Percentiles rank a stretch among this genome's conserved stretches.
These are phyloP conservation scores for Trichoderma sp. DNA, from an alignment of 2,329 filamentous ascomycete species.

Conservation along the genomic window DNA sequence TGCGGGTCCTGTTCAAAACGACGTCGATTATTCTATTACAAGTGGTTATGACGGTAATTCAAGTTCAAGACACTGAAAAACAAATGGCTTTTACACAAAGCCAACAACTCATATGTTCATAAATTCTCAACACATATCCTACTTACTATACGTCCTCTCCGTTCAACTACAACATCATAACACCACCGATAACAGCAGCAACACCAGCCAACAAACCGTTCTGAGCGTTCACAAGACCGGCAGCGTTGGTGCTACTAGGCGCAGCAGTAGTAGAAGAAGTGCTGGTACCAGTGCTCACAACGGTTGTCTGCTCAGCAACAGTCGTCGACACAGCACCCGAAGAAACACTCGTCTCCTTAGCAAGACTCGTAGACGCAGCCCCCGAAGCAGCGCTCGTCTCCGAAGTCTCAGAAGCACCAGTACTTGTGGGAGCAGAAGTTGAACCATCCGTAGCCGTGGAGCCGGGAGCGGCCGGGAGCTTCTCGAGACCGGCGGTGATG, in stretches of 20 bases:
- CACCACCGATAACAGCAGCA: conserved; percentile 35
- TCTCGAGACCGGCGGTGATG: conserved; percentile 39
- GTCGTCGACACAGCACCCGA: conserved; percentile 16
- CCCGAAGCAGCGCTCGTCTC: neutral
- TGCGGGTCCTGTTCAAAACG: neutral
- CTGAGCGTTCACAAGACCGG: conserved; percentile 33
- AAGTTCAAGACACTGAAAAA: neutral
- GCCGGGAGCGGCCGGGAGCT: conserved; percentile 27
- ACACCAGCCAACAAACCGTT: conserved; percentile 37
- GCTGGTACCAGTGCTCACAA: neutral
- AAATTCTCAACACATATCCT: neutral
- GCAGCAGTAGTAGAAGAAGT: conserved; percentile 22
- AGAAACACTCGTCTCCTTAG: conserved; percentile 2
- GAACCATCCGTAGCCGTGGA: conserved; percentile 8
- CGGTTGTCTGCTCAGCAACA: conserved; percentile 4
- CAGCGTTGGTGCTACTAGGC: conserved; percentile 29
- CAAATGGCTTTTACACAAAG: neutral
- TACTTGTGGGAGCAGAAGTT: conserved; percentile 20
- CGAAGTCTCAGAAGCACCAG: neutral
- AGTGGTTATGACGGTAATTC: neutral
- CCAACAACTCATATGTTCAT: neutral
- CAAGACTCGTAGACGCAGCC: neutral
- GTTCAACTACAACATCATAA: conserved; percentile 33
- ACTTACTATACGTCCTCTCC: neutral
- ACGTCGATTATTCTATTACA: neutral